phyloP scores from a whole-genome alignment of 306 rosid genomes.

The Astragalus membranaceus region DNA sequence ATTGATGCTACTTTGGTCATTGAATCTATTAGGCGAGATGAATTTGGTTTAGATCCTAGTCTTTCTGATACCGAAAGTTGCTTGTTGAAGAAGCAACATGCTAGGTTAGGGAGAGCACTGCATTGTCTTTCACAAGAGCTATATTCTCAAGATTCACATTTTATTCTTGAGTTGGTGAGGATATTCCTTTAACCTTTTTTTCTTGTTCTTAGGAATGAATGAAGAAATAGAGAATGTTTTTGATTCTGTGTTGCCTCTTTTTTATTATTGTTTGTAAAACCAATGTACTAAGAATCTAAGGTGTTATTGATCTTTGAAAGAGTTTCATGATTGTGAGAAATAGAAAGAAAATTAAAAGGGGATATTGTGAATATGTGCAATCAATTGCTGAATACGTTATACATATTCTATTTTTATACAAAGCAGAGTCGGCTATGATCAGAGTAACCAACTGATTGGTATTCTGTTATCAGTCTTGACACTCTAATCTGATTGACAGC shows the following conservation, averaged over 20 bases:
- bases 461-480: neutral
- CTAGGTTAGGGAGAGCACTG: constrained; percentile 96
- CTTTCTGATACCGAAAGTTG: constrained; percentile 50
- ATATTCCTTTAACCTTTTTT: constrained; percentile 7
- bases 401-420: no score
- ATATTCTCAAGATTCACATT: constrained; percentile 96
- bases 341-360: no score
- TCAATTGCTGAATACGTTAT: no score
- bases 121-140: constrained; percentile 97
- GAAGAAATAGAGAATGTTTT: neutral
- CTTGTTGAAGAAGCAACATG: constrained; percentile 90
- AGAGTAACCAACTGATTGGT: no score
- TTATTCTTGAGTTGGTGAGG: constrained; percentile 93
- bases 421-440: no score
- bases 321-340: no score
- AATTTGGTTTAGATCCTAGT: constrained; percentile 83
- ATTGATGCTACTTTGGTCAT: constrained; percentile 59
- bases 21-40: constrained; percentile 84
- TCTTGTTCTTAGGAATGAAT: neutral
- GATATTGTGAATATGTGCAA: no score
- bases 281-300: neutral
- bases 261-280: neutral
- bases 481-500: neutral
- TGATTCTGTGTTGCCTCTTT: constrained; percentile 1
- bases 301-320: neutral